Conservation (phyloP, 768 basidiomycete genomes). For the Wakefieldia striispora region DNA sequence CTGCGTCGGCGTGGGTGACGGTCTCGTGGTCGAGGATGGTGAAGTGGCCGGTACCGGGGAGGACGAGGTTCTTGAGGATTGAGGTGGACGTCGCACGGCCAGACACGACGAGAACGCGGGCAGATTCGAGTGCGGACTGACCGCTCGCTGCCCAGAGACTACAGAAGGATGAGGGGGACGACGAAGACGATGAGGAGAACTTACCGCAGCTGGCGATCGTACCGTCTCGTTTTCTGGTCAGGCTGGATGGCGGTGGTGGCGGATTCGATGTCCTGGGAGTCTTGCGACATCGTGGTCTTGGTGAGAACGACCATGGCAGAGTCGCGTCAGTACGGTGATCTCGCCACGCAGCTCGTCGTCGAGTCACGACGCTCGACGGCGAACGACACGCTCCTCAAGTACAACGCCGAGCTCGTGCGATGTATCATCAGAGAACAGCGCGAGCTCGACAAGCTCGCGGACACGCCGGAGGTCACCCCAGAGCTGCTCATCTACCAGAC, state of each 20-base stretch:
- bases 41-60: constrained; percentile 95
- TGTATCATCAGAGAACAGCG: constrained; percentile 88
- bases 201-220: constrained; percentile 93
- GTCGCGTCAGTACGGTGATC: constrained; percentile 74
- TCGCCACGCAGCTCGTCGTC: constrained; percentile 81
- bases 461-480: constrained; percentile 51
- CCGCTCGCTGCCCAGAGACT: constrained; percentile 94
- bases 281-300: constrained; percentile 31
- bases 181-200: constrained; percentile 15
- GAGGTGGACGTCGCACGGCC: constrained; percentile 83
- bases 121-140: constrained; percentile 82
- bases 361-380: constrained; percentile 85
- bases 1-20: constrained; percentile 74
- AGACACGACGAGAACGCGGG: constrained; percentile 78
- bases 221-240: constrained; percentile 85
- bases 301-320: constrained; percentile 37
- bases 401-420: constrained; percentile 87
- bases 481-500: constrained; percentile 80
- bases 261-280: constrained; percentile 47
- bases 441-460: constrained; percentile 65
- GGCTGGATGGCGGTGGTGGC: constrained; percentile 52
- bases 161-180: not conserved
- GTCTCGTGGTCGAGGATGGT: constrained; percentile 74
- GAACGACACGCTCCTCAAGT: constrained; percentile 83
- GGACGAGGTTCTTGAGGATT: constrained; percentile 92